Base-by-base conservation (phyloP, 2,329 filamentous ascomycete species). In the Lachnellula cervina region DNA sequence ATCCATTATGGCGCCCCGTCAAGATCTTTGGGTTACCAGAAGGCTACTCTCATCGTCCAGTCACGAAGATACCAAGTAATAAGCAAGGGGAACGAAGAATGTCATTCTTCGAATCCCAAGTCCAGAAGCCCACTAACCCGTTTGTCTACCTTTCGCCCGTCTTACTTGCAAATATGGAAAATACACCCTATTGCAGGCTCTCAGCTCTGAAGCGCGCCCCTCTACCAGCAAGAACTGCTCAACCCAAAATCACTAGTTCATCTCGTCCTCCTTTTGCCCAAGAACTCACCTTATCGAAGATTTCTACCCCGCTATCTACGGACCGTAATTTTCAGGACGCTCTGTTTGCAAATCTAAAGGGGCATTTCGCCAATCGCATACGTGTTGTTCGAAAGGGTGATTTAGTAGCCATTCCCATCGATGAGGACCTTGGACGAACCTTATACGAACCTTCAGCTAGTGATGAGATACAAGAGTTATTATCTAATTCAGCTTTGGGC, bases 1-100 rank as follows among this genome's bases (percentile, higher is more conserved):
- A 82, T 37, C 68, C 77, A 1, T 77, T 81, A 49, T 96, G 90
- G 88, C 83, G 94, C 35, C 88, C 91, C 2, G 92, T 89, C 16
- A 89, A 89, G 65, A 87, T 97, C 3, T 99, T 90, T 69, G 91
- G 92, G 0, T 76, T 99, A 1, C 90, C 94, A 0, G 93, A 94
- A 65, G 85, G 80, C 48, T 87, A 86, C 63, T 80, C 81, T 2
- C 77, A 79, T 53, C 78, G 83, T 3, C 78, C 82, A 0, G 77
- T 86, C 58, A 83, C 81, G 2, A 78, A 81, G 56, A 84, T 87
- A 56, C 76, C 81, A 5, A 81, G 77, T 64, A 79, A 78, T 14
- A 77, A 78, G 58, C 74, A 76, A 19, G 76, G 77, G 53, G 73
- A 72, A 8, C 75, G 83, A 54, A 76, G 76, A 48, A 66, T 79